phyloP scores from a whole-genome alignment of 2,329 filamentous ascomycete genomes.

The Colletotrichum scovillei region DNA sequence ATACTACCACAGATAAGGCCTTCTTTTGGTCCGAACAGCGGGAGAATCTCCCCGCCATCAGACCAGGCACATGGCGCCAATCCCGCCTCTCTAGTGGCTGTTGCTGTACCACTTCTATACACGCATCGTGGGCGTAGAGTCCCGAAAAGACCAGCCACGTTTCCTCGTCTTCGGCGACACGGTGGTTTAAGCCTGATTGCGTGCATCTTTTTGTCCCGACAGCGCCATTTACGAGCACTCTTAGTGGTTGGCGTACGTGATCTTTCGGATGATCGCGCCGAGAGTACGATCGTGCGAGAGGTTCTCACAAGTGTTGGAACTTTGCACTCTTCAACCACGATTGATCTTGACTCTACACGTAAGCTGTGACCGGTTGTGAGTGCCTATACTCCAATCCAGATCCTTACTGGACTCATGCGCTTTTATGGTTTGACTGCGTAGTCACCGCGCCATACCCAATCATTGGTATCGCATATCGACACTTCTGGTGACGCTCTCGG shows the following conservation, averaged over 20 bases:
- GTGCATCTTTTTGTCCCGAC: not conserved
- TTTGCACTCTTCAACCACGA: too few relatives aligned
- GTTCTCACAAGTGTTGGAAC: too few relatives aligned
- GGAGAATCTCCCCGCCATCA: constrained; percentile 9
- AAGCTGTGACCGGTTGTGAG: too few relatives aligned
- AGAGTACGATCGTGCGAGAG: too few relatives aligned
- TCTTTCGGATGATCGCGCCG: not conserved
- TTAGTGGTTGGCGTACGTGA: not conserved
- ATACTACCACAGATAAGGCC: not conserved
- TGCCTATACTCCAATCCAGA: too few relatives aligned
- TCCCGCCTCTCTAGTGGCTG: constrained; percentile 30
- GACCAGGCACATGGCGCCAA: constrained; percentile 28
- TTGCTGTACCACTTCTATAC: too few relatives aligned
- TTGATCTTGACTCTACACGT: too few relatives aligned
- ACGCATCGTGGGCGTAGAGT: not conserved
- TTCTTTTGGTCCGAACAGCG: not conserved
- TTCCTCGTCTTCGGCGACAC: not conserved
- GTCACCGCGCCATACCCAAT: not conserved
- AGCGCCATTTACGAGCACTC: not conserved
- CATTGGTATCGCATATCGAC: not conserved
- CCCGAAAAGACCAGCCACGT: not conserved
- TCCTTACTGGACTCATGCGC: too few relatives aligned
- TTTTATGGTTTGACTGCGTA: not conserved
- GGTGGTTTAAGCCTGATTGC: not conserved
- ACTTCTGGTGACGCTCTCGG: not conserved